phyloP scores from a whole-genome alignment of 345 rosid species.

The Geranium rotundifolium region DNA sequence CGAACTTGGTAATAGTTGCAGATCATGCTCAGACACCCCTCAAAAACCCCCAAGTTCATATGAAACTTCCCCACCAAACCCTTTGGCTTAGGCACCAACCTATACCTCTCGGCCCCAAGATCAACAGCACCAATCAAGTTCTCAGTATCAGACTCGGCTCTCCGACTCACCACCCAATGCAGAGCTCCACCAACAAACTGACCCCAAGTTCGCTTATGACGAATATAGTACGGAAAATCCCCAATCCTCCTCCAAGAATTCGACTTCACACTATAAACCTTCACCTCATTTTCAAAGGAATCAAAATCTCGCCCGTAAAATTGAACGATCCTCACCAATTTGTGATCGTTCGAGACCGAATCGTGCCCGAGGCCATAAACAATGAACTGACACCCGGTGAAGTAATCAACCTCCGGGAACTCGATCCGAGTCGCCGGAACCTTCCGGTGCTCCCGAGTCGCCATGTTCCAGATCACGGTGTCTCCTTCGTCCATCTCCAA shows the following conservation, averaged over 20 bases:
- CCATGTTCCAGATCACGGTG: conserved; percentile 24
- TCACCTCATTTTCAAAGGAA: conserved; percentile 17
- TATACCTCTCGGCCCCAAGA: conserved; percentile 12
- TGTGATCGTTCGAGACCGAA: conserved; percentile 19
- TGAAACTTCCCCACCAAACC: neutral
- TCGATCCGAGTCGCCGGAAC: conserved; percentile 13
- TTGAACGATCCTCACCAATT: conserved; percentile 24
- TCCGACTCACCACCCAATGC: conserved; percentile 33
- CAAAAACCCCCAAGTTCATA: conserved; percentile 23
- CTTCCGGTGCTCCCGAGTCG: conserved; percentile 16
- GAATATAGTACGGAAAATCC: conserved; percentile 20
- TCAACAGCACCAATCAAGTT: conserved; percentile 19
- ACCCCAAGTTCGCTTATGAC: conserved; percentile 22
- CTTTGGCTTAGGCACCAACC: conserved; percentile 16
- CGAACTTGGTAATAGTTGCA: conserved; percentile 2
- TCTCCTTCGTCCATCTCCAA: conserved; percentile 10
- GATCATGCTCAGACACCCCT: conserved; percentile 15
- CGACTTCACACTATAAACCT: conserved; percentile 24
- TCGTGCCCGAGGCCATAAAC: conserved; percentile 40
- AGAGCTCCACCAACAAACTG: conserved; percentile 20
- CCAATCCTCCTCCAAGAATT: conserved; percentile 27
- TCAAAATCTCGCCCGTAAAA: conserved; percentile 6
- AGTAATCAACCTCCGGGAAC: conserved; percentile 4
- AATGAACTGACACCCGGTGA: conserved; percentile 14
- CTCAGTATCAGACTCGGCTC: conserved; percentile 7